Evolutionary conservation across 2,329 filamentous ascomycete genomes (phyloP), one percentile per base, ranked within the genome.

Genomic region (Ophiocordyceps camponoti-floridani): DNA sequence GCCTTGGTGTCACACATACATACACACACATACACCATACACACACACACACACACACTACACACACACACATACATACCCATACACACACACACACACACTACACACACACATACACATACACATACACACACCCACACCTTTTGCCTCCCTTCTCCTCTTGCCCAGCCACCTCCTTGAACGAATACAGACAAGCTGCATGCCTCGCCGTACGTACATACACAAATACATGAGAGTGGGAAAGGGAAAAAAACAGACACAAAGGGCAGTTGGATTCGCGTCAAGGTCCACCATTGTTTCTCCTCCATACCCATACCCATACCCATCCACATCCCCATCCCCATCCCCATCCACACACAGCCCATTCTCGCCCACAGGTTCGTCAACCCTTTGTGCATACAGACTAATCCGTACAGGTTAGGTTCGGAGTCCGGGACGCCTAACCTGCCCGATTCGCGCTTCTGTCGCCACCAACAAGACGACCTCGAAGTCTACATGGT

Each of bases 331-430:
- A 14, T 6, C 6, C 35, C 7, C 13, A 7, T 4, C 13, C 13
- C 16, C 12, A 18, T 37, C 30, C 18, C 13, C 44, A 40, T 26
- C 27, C 44, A 35, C 16, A 35, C 3, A 35, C 44, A 40, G 28
- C 8, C 38, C 43, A 45, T 27, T 37, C 23, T 23, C 18, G 6
- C 10, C 11, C 31, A 14, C 31, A 26, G 30, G 30, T 38, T 43
- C 41, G 35, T 46, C 41, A 41, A 46, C 45, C 45, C 45, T 46
- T 46, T 46, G 42, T 46, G 14, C 14, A 16, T 14, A 37, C 14
- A 37, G 35, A 37, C 35, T 37, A 37, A 37, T 37, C 35, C 35
- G 35, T 16, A 37, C 14, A 37, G 35, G 35, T 37, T 37, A 37
- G 35, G 35, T 37, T n/a, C 7, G 16, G n/a, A n/a, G n/a, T 37